A percentile compares a stretch with the other conserved stretches of the same genome.
Conservation (phyloP, 2,329 filamentous ascomycete genomes). For the Stagonosporopsis rhizophila region DNA sequence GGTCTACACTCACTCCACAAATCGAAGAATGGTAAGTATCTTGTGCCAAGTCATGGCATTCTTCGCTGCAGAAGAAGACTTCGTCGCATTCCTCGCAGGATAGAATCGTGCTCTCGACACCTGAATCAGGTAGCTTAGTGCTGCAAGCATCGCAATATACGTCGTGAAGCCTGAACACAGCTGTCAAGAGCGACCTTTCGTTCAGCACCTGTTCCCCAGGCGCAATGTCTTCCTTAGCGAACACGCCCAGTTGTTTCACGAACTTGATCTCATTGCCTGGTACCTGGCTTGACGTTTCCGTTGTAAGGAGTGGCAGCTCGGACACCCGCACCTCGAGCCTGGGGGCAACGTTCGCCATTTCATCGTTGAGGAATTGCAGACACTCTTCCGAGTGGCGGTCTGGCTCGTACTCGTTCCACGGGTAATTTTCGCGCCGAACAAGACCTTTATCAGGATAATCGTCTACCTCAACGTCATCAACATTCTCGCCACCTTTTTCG, state of each 20-base stretch:
- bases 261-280: slow-evolving; percentile 61
- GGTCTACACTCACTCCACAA: slow-evolving; percentile 63
- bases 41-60: slow-evolving; percentile 63
- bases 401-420: slow-evolving; percentile 68
- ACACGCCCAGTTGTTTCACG: slow-evolving; percentile 84
- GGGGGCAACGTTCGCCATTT: slow-evolving; percentile 73
- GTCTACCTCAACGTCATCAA: slow-evolving; percentile 57
- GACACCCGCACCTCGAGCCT: slow-evolving; percentile 82
- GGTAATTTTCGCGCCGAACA: slow-evolving; percentile 70
- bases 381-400: slow-evolving; percentile 62
- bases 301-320: slow-evolving; percentile 71
- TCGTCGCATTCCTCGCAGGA: slow-evolving; percentile 64
- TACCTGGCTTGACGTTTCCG: slow-evolving; percentile 34
- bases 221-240: slow-evolving; percentile 80
- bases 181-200: slow-evolving; percentile 87
- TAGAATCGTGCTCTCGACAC: slow-evolving; percentile 40
- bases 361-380: slow-evolving; percentile 73
- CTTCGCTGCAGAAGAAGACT: slow-evolving; percentile 65
- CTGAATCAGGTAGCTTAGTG: slow-evolving; percentile 64
- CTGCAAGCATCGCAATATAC: slow-evolving; percentile 90
- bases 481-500: slow-evolving; percentile 26
- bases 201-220: slow-evolving; percentile 78
- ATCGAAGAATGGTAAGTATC: slow-evolving; percentile 65
- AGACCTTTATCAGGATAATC: slow-evolving; percentile 73
- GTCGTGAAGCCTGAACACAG: slow-evolving; percentile 86